Evolutionary conservation across 441 rosid genomes (phyloP), one percentile per base, ranked within the genome.

Genomic region (Bruguiera hainesii): DNA sequence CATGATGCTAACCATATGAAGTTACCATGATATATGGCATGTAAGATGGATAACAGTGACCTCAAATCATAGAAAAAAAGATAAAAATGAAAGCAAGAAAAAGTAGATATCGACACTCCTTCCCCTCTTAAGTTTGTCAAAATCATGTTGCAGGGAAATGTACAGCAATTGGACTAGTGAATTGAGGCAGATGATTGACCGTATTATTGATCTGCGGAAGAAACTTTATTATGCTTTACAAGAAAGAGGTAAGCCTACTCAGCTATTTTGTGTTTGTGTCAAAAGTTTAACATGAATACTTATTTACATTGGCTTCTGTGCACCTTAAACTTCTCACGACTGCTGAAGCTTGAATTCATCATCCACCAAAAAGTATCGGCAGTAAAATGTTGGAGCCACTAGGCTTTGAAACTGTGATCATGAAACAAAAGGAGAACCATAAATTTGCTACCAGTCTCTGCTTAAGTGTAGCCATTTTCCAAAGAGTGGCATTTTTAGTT

Each of bases 161-260:
- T 95, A 80, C 83, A 73, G 84, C 56, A 96, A 89, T 72, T 94
- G 99, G 99, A 87, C 97, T 66, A 63, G 76, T 56, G 99, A 94
- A 74, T 79, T 91, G 84, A 89, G 88, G 72, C 88, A 87, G n/a
- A 89, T 94, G 99, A 95, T 94, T 63, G 96, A 89, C 78, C 97
- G 98, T 61, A 86, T 94, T 64, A 86, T 83, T 68, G 82, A 83
- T 82, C 85, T 94, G 93, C 88, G 99, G 11, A 87, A 73, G 49
- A 82, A 87, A 81, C 94, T 91, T 26, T 89, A 74, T 57, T 84
- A 83, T 74, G 96, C 97, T 37, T 67, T 95, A 75, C 73, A 66
- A 60, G 62, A 77, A 70, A 85, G 86, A 81, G 94, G 97, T 89
- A 73, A 63, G 65, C 56, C 31, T 49, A 29, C 13, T 64, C 28